Conservation (phyloP, 257 asterid genomes). For the Penstemon eatonii region DNA sequence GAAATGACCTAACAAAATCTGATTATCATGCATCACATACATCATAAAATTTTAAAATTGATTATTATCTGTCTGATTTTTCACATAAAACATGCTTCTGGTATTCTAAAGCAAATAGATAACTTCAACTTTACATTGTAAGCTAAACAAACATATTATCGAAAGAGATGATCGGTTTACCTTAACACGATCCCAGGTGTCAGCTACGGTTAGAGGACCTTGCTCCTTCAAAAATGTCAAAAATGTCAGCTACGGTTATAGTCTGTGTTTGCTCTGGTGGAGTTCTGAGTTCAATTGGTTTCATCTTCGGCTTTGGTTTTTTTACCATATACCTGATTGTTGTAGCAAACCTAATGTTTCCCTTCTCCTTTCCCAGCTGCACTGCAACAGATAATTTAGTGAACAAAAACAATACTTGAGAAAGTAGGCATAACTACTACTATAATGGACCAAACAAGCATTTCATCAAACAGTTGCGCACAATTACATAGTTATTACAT, state of each 20-base stretch:
- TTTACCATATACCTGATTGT: constrained; percentile 63
- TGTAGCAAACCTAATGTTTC: constrained; percentile 60
- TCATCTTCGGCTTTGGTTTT: constrained; percentile 93
- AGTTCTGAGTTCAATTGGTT: constrained; percentile 73
- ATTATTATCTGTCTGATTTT: too few relatives aligned
- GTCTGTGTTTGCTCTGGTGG: constrained; percentile 92
- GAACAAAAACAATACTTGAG: too few relatives aligned
- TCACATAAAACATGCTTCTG: not conserved
- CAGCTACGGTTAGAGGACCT: constrained; percentile 75
- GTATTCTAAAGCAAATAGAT: too few relatives aligned
- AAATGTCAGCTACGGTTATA: constrained; percentile 71
- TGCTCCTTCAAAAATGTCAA: constrained; percentile 80
- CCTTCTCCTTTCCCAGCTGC: constrained; percentile 2
- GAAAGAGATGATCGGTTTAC: constrained; percentile 28
- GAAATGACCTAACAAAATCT: too few relatives aligned
- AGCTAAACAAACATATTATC: not conserved
- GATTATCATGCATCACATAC: not conserved
- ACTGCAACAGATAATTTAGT: too few relatives aligned
- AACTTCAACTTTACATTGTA: not conserved
- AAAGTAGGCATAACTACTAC: too few relatives aligned
- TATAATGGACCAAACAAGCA: too few relatives aligned
- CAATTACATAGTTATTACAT: too few relatives aligned
- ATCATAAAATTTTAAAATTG: not conserved
- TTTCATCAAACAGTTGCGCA: too few relatives aligned
- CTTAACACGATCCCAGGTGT: constrained; percentile 89